Conservation (phyloP, 225 moss, liverwort and hornwort genomes). For the Bryoerythrophyllum caledonicum region DNA sequence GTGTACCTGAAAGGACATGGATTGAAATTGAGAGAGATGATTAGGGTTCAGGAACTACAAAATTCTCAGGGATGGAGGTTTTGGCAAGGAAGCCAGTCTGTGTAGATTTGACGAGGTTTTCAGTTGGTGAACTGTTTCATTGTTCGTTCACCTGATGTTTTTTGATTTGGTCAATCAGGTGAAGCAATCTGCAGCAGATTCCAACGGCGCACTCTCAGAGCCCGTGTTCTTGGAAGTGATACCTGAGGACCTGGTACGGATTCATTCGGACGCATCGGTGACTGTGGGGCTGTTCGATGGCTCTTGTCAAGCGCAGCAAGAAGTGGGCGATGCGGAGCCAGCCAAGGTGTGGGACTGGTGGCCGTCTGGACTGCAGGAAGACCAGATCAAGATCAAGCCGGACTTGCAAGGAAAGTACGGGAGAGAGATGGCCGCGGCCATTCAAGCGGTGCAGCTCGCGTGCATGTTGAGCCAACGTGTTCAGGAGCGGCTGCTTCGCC, state of each 20-base stretch:
- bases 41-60: background rate
- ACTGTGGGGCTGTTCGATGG: conserved; percentile 57
- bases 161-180: conserved; percentile 29
- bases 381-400: conserved; percentile 45
- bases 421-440: conserved; percentile 73
- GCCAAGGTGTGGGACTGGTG: conserved; percentile 53
- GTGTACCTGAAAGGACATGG: too few species aligned
- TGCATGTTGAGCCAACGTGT: conserved; percentile 84
- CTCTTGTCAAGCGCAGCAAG: conserved; percentile 26
- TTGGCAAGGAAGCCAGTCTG: too few species aligned
- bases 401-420: conserved; percentile 54
- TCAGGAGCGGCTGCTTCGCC: conserved; percentile 73
- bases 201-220: conserved; percentile 29
- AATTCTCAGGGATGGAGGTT: background rate
- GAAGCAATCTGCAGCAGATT: too few species aligned
- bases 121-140: background rate
- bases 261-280: conserved; percentile 45
- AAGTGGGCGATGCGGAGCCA: conserved; percentile 26
- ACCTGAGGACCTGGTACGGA: conserved; percentile 52
- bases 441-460: conserved; percentile 89
- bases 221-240: conserved; percentile 62
- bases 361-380: conserved; percentile 49
- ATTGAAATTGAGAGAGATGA: background rate
- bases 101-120: conserved; percentile 5
- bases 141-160: conserved; percentile 10